These are phyloP conservation scores for Penicillium cosmopolitanum DNA, from an alignment of 495 filamentous ascomycete genomes.

Conservation along the genomic window DNA sequence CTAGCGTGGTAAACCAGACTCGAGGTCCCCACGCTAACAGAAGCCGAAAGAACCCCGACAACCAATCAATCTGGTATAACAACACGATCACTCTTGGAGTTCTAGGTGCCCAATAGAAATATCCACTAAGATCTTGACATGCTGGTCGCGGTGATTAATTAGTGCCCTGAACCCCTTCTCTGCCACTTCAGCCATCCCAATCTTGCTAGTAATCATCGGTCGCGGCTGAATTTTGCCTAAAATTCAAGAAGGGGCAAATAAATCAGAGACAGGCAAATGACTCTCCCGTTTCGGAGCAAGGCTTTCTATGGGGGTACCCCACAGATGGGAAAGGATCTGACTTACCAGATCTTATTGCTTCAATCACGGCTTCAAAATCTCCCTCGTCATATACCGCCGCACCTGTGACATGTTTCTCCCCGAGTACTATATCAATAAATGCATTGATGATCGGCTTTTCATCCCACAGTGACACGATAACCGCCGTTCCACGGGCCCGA, in stretches of 20 bases:
- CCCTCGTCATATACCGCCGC: slow-evolving; percentile 46
- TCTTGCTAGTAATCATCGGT: slow-evolving; percentile 60
- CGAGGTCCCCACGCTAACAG: no score
- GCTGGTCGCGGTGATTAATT: slow-evolving; percentile 56
- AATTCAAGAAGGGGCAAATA: neutral
- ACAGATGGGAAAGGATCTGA: neutral
- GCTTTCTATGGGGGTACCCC: neutral
- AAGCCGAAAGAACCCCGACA: no score
- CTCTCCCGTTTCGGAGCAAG: neutral
- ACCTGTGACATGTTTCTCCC: slow-evolving; percentile 32
- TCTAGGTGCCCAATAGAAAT: slow-evolving; percentile 12
- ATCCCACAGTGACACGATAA: slow-evolving; percentile 34
- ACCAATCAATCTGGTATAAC: no score
- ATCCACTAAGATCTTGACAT: slow-evolving; percentile 57
- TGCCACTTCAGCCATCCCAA: slow-evolving; percentile 53
- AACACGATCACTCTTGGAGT: neutral
- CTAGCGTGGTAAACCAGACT: no score
- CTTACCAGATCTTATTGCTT: slow-evolving; percentile 53
- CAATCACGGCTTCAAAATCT: slow-evolving; percentile 60
- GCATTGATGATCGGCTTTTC: slow-evolving; percentile 30
- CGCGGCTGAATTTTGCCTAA: slow-evolving; percentile 33
- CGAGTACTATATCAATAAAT: slow-evolving; percentile 22
- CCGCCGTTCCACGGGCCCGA: slow-evolving; percentile 27
- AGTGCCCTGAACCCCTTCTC: slow-evolving; percentile 58
- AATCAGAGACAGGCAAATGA: neutral